Evolutionary conservation across 2,329 filamentous ascomycete species (phyloP).

Genomic region (Colletotrichum liaoningense): DNA sequence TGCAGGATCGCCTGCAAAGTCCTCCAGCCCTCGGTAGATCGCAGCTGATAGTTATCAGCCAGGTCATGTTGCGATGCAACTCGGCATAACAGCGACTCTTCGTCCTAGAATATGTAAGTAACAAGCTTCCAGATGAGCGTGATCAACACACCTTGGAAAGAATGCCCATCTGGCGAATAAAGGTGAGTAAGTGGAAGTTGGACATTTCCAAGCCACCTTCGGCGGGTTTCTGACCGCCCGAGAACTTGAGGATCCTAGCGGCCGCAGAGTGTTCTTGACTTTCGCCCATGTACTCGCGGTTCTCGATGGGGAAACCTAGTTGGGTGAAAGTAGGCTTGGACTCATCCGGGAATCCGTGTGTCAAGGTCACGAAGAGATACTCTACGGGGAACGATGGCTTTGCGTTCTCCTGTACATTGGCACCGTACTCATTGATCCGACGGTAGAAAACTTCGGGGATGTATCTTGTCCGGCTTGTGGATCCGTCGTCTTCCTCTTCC

Average conservation of each 20-base stretch:
- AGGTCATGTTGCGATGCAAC: constrained; percentile 86
- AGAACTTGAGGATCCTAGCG: constrained; percentile 75
- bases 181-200: constrained; percentile 95
- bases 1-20: constrained; percentile 92
- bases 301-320: constrained; percentile 87
- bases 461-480: constrained; percentile 79
- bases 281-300: constrained; percentile 87
- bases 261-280: constrained; percentile 81
- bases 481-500: constrained; percentile 85
- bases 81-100: constrained; percentile 86
- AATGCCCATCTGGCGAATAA: constrained; percentile 82
- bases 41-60: constrained; percentile 83
- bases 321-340: constrained; percentile 82
- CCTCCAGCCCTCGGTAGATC: constrained; percentile 92
- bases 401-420: constrained; percentile 95
- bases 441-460: constrained; percentile 98
- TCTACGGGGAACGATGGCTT: constrained; percentile 97
- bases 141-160: constrained; percentile 79
- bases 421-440: constrained; percentile 94
- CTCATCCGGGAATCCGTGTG: constrained; percentile 91
- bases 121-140: background rate
- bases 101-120: constrained; percentile 72
- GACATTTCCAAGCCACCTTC: constrained; percentile 78
- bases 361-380: constrained; percentile 94
- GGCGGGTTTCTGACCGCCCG: constrained; percentile 67